Base-by-base conservation (phyloP, 768 basidiomycete genomes). In the Boletus coccyginus region DNA sequence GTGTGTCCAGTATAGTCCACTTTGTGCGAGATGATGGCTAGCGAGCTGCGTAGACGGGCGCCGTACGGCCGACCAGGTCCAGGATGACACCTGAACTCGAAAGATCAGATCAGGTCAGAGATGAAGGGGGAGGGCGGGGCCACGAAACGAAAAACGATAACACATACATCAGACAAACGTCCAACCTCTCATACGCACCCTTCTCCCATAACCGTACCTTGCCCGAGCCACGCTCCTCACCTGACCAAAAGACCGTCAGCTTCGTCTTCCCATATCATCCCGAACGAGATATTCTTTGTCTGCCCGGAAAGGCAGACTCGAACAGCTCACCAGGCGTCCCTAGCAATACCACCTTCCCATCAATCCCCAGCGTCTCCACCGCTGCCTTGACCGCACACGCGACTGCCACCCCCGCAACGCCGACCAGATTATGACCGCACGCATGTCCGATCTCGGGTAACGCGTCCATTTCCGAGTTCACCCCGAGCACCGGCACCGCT, bases 351-450 rank as follows among this genome's bases (percentile, higher is more conserved):
- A 92, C 78, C 59, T 79, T 87, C 3, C 87, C 90, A 1, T 80
- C 63, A 35, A 92, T 83, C 55, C 84, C 69, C 57, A 85, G 80
- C 51, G 82, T 75, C 57, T 84, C 74, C 56, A 92, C 72, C 1
- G 80, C 87, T 6, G 77, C 76, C 65, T 85, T 85, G 32, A 86
- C 78, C 0, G 84, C 86, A 52, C 83, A 77, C 0, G 90, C 86
- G 29, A 89, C 78, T 2, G 84, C 89, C 7, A 91, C 85, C 2
- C 89, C 89, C 57, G 77, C 64, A 27, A 91, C 86, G 0, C 86
- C 90, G 49, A 92, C 92, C 44, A 92, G 74, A 61, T 92, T 92
- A 64, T 92, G 90, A 1, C 90, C 90, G 62, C 90, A 92, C 0
- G 86, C 87, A 62, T 89, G 88, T 0, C 87, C 83, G 38, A 85